A percentile compares a stretch with the other conserved stretches of the same genome.
Conservation (phyloP, 1,284 basidiomycete species). For the Xanthoconium separans region DNA sequence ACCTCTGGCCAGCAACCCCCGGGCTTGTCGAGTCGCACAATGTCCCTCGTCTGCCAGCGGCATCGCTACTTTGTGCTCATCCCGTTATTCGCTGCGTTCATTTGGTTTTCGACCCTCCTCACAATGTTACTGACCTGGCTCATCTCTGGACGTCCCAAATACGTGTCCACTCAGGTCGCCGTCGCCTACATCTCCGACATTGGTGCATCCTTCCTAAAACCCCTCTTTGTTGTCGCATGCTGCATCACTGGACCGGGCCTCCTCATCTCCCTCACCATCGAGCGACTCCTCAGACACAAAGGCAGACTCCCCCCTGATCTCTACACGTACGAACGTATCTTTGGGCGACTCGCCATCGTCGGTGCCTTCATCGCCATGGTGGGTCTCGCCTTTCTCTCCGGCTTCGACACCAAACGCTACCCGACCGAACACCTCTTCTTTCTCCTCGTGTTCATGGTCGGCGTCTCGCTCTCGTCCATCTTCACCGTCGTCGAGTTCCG, state of each 20-base stretch:
- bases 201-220: conserved; percentile 67
- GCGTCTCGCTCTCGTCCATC: conserved; percentile 64
- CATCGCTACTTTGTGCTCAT: conserved; percentile 66
- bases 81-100: conserved; percentile 54
- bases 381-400: conserved; percentile 58
- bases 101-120: conserved; percentile 66
- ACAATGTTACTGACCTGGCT: conserved; percentile 70
- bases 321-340: conserved; percentile 53
- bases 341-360: conserved; percentile 55
- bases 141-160: conserved; percentile 46
- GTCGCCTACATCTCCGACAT: conserved; percentile 76
- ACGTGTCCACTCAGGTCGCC: conserved; percentile 47
- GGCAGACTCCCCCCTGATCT: conserved; percentile 62
- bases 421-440: conserved; percentile 53
- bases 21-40: not conserved
- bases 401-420: conserved; percentile 64
- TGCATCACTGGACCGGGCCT: conserved; percentile 60
- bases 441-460: conserved; percentile 62
- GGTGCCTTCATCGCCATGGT: conserved; percentile 58
- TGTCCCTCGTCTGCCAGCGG: conserved; percentile 10
- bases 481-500: conserved; percentile 72
- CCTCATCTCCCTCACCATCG: conserved; percentile 55
- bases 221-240: conserved; percentile 65
- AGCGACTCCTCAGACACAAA: conserved; percentile 61
- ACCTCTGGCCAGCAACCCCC: too few species aligned